Base-by-base conservation (phyloP, 2,329 filamentous ascomycete genomes). In the Fusarium illudens region DNA sequence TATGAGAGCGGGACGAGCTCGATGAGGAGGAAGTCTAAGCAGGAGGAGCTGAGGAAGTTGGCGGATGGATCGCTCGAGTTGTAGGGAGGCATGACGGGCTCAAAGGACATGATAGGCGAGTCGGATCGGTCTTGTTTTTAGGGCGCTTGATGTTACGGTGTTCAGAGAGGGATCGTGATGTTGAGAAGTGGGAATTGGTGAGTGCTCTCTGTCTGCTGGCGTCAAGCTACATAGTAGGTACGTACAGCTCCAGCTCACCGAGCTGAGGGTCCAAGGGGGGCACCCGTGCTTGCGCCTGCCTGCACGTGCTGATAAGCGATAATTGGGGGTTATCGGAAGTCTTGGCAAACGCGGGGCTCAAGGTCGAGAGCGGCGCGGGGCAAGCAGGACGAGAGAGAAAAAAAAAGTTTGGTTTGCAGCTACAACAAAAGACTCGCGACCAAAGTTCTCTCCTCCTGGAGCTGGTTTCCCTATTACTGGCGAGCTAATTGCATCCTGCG, bases 1-100 rank as follows among this genome's bases (percentile, higher is more conserved):
- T 96, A 93, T 6, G 95, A 92, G 84, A 98, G 91, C 36, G 96
- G 96, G 15, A 99, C 96, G 58, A 99, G 88, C 83, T 99, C 96
- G 77, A 98, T 98, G 73, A 99, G 88, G 59, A 99, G 88, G 73
- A 99, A 91, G 80, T 99, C 96, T 74, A 99, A 89, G 78, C 92
- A 94, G 49, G 95, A 96, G 60, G 91, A 89, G 81, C 88, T 91
- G 73, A 97, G 85, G 81, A 94, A 92, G 64, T 89, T 88, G 61
- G 92, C 91, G 62, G 85, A 85, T 34, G 92, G 91, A 80, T 97
- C 93, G 69, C 86, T 86, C 71, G 89, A 84, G 79, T 90, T 91
- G 83, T 88, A 90, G 13, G 89, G 88, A 3, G 90, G 89, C 74
- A 89, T 83, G 46, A 90, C 85, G 44, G 88, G 81, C 69, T 94